These are phyloP conservation scores for Bromus sterilis DNA, from an alignment of 176 grass and related monocot species.

Conservation along the genomic window DNA sequence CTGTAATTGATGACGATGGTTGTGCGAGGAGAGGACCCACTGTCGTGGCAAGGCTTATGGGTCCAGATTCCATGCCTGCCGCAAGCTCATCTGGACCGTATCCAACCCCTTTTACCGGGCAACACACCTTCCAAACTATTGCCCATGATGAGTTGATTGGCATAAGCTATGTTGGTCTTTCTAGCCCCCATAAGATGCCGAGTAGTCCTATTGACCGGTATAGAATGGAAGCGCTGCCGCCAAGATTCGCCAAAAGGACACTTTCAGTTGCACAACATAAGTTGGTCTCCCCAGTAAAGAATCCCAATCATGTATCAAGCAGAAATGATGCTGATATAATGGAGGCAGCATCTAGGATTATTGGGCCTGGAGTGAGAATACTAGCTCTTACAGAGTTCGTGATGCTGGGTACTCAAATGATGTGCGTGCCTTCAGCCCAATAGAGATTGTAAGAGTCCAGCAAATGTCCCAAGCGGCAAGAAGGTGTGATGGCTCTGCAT, in stretches of 20 bases:
- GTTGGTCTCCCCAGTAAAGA: constrained; percentile 47
- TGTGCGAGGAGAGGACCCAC: constrained; percentile 38
- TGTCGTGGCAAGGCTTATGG: constrained; percentile 87
- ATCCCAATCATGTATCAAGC: constrained; percentile 35
- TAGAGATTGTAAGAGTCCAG: constrained; percentile 19
- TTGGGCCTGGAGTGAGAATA: constrained; percentile 40
- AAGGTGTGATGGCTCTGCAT: constrained; percentile 7
- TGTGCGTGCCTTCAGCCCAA: constrained; percentile 39
- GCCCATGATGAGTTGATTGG: constrained; percentile 13
- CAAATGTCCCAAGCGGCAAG: constrained; percentile 28
- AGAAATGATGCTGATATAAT: constrained; percentile 79
- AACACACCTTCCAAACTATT: constrained; percentile 6
- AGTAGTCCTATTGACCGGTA: constrained; percentile 76
- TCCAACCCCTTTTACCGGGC: constrained; percentile 15
- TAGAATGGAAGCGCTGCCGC: constrained; percentile 68
- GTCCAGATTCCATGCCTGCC: constrained; percentile 78
- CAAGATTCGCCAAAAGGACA: constrained; percentile 49
- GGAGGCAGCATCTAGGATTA: constrained; percentile 67
- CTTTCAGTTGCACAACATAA: too few species aligned
- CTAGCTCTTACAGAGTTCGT: constrained; percentile 8
- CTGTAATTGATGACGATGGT: constrained; percentile 55
- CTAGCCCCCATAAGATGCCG: constrained; percentile 66
- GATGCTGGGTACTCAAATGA: constrained; percentile 25
- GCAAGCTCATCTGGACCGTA: constrained; percentile 34
- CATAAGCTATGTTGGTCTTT: constrained; percentile 25